Evolutionary conservation across 495 filamentous ascomycete genomes (phyloP).

Genomic region (Aspergillus sparsus): DNA sequence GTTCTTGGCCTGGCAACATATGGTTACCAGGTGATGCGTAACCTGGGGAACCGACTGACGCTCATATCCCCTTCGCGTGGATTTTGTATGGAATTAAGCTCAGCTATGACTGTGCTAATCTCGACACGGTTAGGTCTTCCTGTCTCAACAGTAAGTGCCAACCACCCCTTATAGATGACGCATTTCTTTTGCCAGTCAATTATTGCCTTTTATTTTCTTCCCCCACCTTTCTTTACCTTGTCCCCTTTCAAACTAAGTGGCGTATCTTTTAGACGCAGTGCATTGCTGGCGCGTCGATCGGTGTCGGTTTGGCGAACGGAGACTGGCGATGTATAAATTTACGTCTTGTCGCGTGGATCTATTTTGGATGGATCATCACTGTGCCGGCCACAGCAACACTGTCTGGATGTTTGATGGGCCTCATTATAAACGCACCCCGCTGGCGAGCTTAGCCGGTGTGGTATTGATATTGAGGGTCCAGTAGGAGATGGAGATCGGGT

Average conservation of each 20-base stretch:
- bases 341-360: constrained; percentile 15
- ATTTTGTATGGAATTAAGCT: constrained; percentile 16
- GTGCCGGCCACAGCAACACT: constrained; percentile 11
- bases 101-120: constrained; percentile 14
- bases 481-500: no score
- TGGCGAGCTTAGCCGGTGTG: background rate
- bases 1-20: constrained; percentile 13
- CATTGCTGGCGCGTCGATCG: constrained; percentile 12
- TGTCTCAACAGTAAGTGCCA: constrained; percentile 7
- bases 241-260: no score
- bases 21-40: constrained; percentile 15
- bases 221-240: no score
- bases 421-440: constrained; percentile 15
- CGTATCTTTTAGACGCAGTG: constrained; percentile 8
- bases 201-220: no score
- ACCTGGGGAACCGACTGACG: constrained; percentile 14
- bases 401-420: constrained; percentile 8
- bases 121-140: constrained; percentile 8
- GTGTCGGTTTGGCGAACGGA: constrained; percentile 13
- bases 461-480: no score
- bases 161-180: background rate
- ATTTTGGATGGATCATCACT: constrained; percentile 18
- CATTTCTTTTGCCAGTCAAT: no score
- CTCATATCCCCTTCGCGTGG: constrained; percentile 17
- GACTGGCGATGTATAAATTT: constrained; percentile 19